Evolutionary conservation across 1,284 basidiomycete species (phyloP), one percentile per base, ranked within the genome.

Genomic region (Neolentinus lepideus): DNA sequence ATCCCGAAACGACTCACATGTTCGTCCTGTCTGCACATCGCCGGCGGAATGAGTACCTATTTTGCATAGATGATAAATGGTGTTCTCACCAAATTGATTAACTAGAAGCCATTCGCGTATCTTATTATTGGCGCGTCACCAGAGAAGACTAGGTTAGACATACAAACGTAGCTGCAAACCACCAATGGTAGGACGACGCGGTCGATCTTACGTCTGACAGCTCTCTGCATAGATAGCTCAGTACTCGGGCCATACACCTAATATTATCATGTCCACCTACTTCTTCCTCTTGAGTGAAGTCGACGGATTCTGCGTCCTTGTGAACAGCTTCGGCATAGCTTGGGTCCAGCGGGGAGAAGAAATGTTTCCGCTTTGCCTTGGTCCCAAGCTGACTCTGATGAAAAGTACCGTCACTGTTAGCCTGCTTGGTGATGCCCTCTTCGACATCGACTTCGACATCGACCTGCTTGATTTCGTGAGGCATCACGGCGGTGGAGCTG

Each of bases 21-120:
- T 80, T 81, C 16, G 78, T 80, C 21, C 79, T 76, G 62, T 81
- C 79, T 78, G 56, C 25, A 31, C n/a, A n/a, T 43, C 38, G n/a
- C 16, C 16, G 38, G 4, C 12, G n/a, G 19, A 8, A 21, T 21
- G 38, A 43, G 38, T 4, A 6, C 6, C 38, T 43, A 43, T n/a
- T 6, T 4, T 6, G 8, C 3, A 4, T 16, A 43, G 8, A n/a
- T 43, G 12, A 14, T 24, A 3, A 8, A 60, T 29, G 47, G 54
- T 11, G 0, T 19, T 52, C 68, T 60, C 57, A 80, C 79, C 79
- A 55, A 81, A 80, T 60, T 80, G 79, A 62, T 81, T 80, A 72
- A 80, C 79, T 80, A 51, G 3, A 22, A 8, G 9, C 52, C 36
- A 4, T n/a, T n/a, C n/a, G 14, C 16, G 33, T 21, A 50, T 21